phyloP scores from a whole-genome alignment of 176 grass and related monocot species.

The Avena atlantica region DNA sequence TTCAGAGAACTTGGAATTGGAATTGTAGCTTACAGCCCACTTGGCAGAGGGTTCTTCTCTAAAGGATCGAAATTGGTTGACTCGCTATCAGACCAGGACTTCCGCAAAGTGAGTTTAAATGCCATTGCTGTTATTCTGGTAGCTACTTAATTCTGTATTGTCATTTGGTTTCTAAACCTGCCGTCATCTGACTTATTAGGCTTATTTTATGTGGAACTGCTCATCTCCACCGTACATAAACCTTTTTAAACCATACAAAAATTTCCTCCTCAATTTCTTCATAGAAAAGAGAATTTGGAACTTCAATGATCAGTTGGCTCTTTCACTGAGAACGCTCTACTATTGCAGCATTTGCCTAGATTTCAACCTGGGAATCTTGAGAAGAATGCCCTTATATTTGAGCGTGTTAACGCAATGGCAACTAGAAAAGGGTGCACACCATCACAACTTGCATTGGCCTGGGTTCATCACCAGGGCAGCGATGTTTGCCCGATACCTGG shows the following conservation, averaged over 20 bases:
- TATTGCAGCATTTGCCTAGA: background rate
- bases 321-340: background rate
- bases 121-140: background rate
- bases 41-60: slow-evolving; percentile 4
- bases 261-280: background rate
- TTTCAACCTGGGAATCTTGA: background rate
- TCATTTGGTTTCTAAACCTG: background rate
- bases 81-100: background rate
- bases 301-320: background rate
- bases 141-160: background rate
- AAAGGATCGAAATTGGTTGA: background rate
- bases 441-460: slow-evolving; percentile 14
- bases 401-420: background rate
- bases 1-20: slow-evolving; percentile 12
- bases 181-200: background rate
- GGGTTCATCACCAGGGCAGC: slow-evolving; percentile 16
- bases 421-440: slow-evolving; percentile 11
- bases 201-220: background rate
- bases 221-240: background rate
- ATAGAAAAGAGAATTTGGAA: background rate
- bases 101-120: background rate
- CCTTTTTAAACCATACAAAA: background rate
- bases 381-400: slow-evolving; percentile 1
- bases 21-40: background rate
- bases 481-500: slow-evolving; percentile 10